Base-by-base conservation (phyloP, 1,139 yeast species). In the Casaregolazyma lundiana region DNA sequence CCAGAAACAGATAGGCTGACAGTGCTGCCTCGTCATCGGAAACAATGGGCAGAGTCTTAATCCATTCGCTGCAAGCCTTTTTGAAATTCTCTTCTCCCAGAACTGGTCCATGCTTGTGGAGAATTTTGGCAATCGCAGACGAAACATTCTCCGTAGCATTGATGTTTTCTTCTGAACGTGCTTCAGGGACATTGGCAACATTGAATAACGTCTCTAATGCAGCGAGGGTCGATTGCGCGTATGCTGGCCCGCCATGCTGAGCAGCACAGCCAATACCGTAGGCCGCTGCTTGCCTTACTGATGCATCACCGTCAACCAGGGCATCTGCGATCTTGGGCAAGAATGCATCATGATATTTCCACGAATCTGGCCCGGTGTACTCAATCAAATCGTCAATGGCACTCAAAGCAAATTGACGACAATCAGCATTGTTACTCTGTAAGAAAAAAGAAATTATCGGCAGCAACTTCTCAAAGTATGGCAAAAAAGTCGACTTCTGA, bases 1-100 rank as follows among this genome's bases (percentile, higher is more conserved):
- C 71, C 59, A 92, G 73, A 64, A 88, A 90, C 54, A 76, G 72
- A 67, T 88, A 92, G 20, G 89, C 82, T 65, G 75, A 87, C n/a
- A 89, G 81, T 1, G 97, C 97, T 6, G 95, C 95, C 57, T 86
- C 94, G 38, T 81, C 86, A 65, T 92, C 97, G 57, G 81, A 84
- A 16, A 81, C 68, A 41, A 90, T 77, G 22, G 98, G 98, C 57
- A 92, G 76, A 11, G 89, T 76, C 52, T 76, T 76, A 47, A 92
- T 71, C 97, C 97, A 92, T 54, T 78, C 84, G 32, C 73, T 76
- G 45, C 87, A 70, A 17, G 85, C 76, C 21, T 75, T 72, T 56
- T 84, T 80, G 51, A 81, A 68, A 60, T 81, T 77, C 36, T 87
- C 84, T 2, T 53, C 57, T 9, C 67, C 66, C 36, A 86, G 72